phyloP scores from a whole-genome alignment of 2,329 filamentous ascomycete genomes.

The Hawksworthiomyces lignivorus region DNA sequence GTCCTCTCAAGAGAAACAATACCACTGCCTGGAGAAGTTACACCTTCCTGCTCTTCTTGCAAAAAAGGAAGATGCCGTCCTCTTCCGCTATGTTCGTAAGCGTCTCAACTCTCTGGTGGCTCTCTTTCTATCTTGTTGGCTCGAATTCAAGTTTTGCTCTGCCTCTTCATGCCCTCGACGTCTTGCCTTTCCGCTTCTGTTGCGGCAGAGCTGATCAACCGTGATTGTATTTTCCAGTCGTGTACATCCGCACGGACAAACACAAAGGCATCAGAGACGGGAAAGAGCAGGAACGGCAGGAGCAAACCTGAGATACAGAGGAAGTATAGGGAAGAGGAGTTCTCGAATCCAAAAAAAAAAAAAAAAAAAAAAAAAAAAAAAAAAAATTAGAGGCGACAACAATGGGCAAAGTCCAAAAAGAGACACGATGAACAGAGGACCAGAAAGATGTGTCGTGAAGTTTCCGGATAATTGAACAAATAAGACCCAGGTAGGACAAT shows the following conservation, averaged over 20 bases:
- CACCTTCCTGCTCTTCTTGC: slow-evolving; percentile 4
- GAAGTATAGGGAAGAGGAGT: too few species aligned
- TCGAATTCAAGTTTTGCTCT: too few species aligned
- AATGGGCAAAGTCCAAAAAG: too few species aligned
- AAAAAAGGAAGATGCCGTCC: slow-evolving; percentile 2
- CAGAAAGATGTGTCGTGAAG: background rate
- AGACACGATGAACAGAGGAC: background rate
- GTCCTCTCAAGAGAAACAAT: background rate
- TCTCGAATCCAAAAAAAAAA: background rate
- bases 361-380: background rate
- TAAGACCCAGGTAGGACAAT: background rate
- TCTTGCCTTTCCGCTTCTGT: background rate
- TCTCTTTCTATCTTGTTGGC: background rate
- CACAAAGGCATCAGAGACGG: background rate
- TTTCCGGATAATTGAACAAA: slow-evolving; percentile 4
- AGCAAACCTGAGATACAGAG: background rate
- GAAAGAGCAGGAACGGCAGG: background rate
- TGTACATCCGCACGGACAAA: slow-evolving; percentile 4
- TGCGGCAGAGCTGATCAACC: background rate
- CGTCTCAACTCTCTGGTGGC: too few species aligned
- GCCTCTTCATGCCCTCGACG: too few species aligned
- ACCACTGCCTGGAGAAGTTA: too few species aligned
- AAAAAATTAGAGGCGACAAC: background rate
- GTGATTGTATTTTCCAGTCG: background rate
- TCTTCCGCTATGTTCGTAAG: too few species aligned